phyloP scores from a whole-genome alignment of 2,329 filamentous ascomycete species.

The Claviceps africana region DNA sequence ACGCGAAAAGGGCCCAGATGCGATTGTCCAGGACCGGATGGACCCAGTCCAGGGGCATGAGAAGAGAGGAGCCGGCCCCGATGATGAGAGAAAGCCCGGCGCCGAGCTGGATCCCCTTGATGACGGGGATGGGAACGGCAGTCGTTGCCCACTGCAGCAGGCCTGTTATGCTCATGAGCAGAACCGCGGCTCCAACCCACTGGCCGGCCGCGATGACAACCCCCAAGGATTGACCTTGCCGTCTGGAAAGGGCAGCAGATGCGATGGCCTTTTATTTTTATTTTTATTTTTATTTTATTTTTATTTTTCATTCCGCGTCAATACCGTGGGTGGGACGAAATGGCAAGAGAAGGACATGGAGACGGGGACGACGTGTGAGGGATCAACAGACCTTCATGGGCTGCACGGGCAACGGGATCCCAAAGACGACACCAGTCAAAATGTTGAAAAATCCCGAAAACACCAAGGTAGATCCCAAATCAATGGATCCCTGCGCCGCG shows the following conservation, averaged over 20 bases:
- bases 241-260: constrained; percentile 66
- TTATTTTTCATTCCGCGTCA: not conserved
- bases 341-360: not conserved
- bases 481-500: constrained; percentile 62
- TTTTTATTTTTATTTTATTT: not conserved
- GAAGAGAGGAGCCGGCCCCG: constrained; percentile 56
- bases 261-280: constrained; percentile 76
- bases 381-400: constrained; percentile 49
- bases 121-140: constrained; percentile 71
- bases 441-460: constrained; percentile 85
- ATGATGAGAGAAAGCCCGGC: constrained; percentile 74
- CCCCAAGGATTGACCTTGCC: constrained; percentile 30
- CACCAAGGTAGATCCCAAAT: constrained; percentile 69
- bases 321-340: not conserved
- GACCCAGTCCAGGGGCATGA: constrained; percentile 56
- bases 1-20: constrained; percentile 61
- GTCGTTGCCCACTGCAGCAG: constrained; percentile 59
- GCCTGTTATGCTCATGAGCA: constrained; percentile 66
- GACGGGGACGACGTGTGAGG: not conserved
- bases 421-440: constrained; percentile 66
- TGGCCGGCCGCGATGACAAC: constrained; percentile 68
- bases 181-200: constrained; percentile 59
- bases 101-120: constrained; percentile 90
- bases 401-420: constrained; percentile 81
- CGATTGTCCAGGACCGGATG: constrained; percentile 61